Evolutionary conservation across 139 green algal species (phyloP).

Genomic region (Penium margaritaceum): DNA sequence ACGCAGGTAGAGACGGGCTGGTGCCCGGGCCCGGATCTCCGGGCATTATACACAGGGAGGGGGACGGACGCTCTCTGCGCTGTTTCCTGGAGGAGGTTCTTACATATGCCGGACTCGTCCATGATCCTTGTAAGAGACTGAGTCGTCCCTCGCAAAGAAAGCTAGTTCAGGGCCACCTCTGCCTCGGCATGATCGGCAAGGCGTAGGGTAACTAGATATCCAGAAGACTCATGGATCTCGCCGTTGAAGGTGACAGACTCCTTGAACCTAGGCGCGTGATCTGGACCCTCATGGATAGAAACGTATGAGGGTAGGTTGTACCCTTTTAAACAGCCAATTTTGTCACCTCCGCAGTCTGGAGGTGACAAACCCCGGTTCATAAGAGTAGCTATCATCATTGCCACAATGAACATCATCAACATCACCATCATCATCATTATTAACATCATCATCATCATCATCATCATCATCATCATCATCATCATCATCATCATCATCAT

Average conservation of each 20-base stretch:
- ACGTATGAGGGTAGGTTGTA: constrained; percentile 41
- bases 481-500: too few relatives aligned
- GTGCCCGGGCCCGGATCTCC: constrained; percentile 20
- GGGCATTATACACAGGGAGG: constrained; percentile 22
- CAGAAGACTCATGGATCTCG: constrained; percentile 29
- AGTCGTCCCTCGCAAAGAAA: constrained; percentile 18
- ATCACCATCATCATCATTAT: too few relatives aligned
- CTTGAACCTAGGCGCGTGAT: constrained; percentile 40
- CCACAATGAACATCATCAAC: too few relatives aligned
- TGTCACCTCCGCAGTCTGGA: too few relatives aligned
- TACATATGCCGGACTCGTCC: constrained; percentile 38
- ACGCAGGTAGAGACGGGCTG: constrained; percentile 23
- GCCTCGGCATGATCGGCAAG: constrained; percentile 38
- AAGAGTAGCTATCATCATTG: too few relatives aligned
- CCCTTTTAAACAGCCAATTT: too few relatives aligned
- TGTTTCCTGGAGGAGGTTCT: constrained; percentile 43
- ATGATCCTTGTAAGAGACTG: constrained; percentile 31
- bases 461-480: too few relatives aligned
- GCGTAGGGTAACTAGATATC: constrained; percentile 23
- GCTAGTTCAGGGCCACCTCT: constrained; percentile 25
- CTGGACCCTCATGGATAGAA: constrained; percentile 26
- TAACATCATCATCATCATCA: too few relatives aligned
- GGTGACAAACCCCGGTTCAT: too few relatives aligned
- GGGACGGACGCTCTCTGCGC: constrained; percentile 25
- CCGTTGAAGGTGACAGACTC: constrained; percentile 39